phyloP scores from a whole-genome alignment of 352 stramenopile genomes.

The Pythium dissotocum region DNA sequence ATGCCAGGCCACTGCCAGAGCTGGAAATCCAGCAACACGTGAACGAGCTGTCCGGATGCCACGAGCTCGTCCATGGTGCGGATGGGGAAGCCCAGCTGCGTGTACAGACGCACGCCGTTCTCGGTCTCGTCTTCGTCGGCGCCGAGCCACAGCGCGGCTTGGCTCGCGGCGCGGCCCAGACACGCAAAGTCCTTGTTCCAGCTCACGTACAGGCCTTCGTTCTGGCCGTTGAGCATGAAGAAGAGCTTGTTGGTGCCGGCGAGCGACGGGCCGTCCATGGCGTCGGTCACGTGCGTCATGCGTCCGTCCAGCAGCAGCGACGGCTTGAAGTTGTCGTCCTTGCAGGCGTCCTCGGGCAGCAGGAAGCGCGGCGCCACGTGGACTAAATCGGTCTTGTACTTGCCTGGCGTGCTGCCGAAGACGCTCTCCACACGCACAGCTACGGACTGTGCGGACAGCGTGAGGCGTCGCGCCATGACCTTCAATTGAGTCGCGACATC shows the following conservation, averaged over 20 bases:
- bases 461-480: slow-evolving; percentile 21
- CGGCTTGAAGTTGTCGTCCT: slow-evolving; percentile 37
- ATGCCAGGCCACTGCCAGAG: slow-evolving; percentile 82
- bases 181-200: slow-evolving; percentile 80
- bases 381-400: slow-evolving; percentile 65
- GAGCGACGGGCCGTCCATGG: slow-evolving; percentile 43
- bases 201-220: slow-evolving; percentile 75
- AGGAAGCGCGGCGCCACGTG: slow-evolving; percentile 41
- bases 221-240: slow-evolving; percentile 85
- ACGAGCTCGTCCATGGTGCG: slow-evolving; percentile 46
- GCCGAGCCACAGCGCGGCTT: slow-evolving; percentile 59
- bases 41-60: slow-evolving; percentile 58
- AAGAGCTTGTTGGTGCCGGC: slow-evolving; percentile 57
- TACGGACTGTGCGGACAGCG: slow-evolving; percentile 15
- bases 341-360: slow-evolving; percentile 38
- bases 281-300: slow-evolving; percentile 45
- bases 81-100: slow-evolving; percentile 64
- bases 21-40: slow-evolving; percentile 83
- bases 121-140: slow-evolving; percentile 63
- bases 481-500: slow-evolving; percentile 16
- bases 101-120: slow-evolving; percentile 77
- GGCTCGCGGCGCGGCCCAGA: slow-evolving; percentile 39
- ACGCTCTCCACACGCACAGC: slow-evolving; percentile 21
- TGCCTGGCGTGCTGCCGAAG: slow-evolving; percentile 35
- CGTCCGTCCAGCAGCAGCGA: slow-evolving; percentile 39